A percentile compares a stretch with the other conserved stretches of the same genome.
Conservation (phyloP, 2,329 filamentous ascomycete genomes). For the Thielaviopsis musarum region DNA sequence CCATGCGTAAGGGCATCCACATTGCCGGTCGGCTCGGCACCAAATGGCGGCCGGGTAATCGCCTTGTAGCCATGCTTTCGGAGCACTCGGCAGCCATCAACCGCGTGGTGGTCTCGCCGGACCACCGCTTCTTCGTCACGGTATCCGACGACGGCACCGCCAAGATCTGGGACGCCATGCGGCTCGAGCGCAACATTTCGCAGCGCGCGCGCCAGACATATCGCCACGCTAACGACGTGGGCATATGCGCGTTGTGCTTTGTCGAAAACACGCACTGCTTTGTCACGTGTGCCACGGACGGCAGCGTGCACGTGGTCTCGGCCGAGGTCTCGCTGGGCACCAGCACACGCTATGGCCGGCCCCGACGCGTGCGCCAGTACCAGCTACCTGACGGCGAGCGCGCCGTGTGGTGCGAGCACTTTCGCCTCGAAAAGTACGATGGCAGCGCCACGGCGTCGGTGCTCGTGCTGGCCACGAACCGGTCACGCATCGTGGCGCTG, state of each 20-base stretch:
- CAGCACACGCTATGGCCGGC: conserved; percentile 60
- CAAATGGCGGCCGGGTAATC: conserved; percentile 66
- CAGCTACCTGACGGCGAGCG: conserved; percentile 58
- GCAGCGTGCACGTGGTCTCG: conserved; percentile 76
- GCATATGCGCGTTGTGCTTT: conserved; percentile 71
- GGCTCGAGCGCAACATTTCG: conserved; percentile 80
- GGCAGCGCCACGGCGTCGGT: conserved; percentile 35
- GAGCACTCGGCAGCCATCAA: conserved; percentile 77
- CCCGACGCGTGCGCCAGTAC: conserved; percentile 62
- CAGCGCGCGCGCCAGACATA: conserved; percentile 78
- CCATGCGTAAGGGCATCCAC: conserved; percentile 22
- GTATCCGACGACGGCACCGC: conserved; percentile 82
- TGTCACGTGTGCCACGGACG: conserved; percentile 76
- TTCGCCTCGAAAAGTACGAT: conserved; percentile 54
- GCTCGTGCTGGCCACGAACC: conserved; percentile 72
- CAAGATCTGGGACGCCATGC: conserved; percentile 81
- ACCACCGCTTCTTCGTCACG: conserved; percentile 89
- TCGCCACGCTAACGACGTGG: conserved; percentile 51
- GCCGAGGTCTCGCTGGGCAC: conserved; percentile 33
- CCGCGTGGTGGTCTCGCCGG: conserved; percentile 65
- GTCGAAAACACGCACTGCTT: conserved; percentile 91
- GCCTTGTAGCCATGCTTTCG: conserved; percentile 70
- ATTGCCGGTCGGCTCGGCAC: conserved; percentile 26
- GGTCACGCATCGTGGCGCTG: conserved; percentile 65
- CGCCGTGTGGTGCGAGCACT: conserved; percentile 85